Percentiles rank a stretch among this genome's conserved stretches.
phyloP scores from a whole-genome alignment of 2,329 filamentous ascomycete genomes.

The Colletotrichum viniferum region DNA sequence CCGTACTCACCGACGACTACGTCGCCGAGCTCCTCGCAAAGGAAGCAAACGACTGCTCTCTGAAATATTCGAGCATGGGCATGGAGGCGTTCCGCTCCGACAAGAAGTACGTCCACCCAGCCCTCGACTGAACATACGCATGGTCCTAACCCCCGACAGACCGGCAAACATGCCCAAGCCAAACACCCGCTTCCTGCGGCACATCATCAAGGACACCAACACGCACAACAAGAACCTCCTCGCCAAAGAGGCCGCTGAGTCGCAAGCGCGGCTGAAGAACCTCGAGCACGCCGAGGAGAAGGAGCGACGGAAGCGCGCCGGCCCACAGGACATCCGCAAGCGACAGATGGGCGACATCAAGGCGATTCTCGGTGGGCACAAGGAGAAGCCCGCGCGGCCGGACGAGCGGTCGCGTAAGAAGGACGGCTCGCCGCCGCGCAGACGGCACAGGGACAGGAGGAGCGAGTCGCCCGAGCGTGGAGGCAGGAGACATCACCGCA shows the following conservation, averaged over 20 bases:
- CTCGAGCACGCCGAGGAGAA: conserved; percentile 56
- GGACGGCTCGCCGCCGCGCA: background rate
- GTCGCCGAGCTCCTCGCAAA: conserved; percentile 79
- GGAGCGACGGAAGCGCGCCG: conserved; percentile 50
- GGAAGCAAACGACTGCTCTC: conserved; percentile 76
- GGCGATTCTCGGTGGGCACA: conserved; percentile 55
- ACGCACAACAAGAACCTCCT: conserved; percentile 87
- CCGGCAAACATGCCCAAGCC: conserved; percentile 78
- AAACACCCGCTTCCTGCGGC: conserved; percentile 86
- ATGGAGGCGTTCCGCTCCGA: conserved; percentile 64
- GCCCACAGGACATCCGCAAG: conserved; percentile 55
- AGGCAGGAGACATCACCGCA: background rate
- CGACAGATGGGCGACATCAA: conserved; percentile 66
- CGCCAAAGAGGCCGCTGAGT: conserved; percentile 83
- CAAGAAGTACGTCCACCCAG: conserved; percentile 47
- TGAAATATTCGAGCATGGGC: conserved; percentile 77
- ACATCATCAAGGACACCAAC: conserved; percentile 88
- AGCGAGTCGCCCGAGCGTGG: conserved; percentile 18
- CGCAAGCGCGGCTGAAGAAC: conserved; percentile 69
- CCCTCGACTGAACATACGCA: background rate
- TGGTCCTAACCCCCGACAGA: conserved; percentile 42
- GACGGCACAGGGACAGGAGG: background rate
- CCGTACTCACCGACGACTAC: conserved; percentile 74
- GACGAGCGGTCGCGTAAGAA: conserved; percentile 2
- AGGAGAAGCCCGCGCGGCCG: conserved; percentile 15